These are phyloP conservation scores for Pseudohalonectria lignicola DNA, from an alignment of 2,329 filamentous ascomycete genomes.

Conservation along the genomic window DNA sequence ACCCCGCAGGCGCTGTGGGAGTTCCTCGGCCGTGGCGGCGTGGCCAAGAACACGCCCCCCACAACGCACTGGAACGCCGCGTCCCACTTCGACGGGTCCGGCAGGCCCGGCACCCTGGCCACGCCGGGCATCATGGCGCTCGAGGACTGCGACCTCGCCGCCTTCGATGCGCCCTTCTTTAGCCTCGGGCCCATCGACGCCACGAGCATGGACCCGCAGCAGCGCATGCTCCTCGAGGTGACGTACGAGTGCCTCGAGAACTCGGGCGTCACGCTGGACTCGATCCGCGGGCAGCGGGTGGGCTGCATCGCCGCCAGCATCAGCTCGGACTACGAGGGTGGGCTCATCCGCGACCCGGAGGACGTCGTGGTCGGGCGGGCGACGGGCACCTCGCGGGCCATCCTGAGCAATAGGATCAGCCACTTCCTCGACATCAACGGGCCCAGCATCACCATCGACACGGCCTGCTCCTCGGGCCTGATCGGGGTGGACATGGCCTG, in stretches of 20 bases:
- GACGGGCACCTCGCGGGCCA: too few relatives aligned
- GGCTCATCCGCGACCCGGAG: too few relatives aligned
- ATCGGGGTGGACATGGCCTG: background rate
- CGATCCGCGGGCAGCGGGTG: conserved; percentile 8
- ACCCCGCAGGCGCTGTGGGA: conserved; percentile 12
- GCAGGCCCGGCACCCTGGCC: background rate
- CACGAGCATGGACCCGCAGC: conserved; percentile 18
- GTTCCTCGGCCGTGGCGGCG: conserved; percentile 13
- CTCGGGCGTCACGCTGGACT: conserved; percentile 8
- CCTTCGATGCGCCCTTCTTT: conserved; percentile 29
- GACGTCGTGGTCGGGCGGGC: too few relatives aligned
- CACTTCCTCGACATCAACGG: background rate
- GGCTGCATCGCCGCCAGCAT: conserved; percentile 13
- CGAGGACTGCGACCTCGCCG: conserved; percentile 29
- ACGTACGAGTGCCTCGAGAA: conserved; percentile 23
- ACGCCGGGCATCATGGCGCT: conserved; percentile 24
- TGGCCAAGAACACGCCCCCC: conserved; percentile 13
- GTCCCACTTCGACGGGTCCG: conserved; percentile 15
- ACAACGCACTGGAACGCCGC: conserved; percentile 15
- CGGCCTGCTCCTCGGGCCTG: background rate
- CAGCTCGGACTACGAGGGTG: too few relatives aligned
- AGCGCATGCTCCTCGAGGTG: conserved; percentile 20
- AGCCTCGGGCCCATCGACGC: background rate
- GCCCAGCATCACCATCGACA: conserved; percentile 1
- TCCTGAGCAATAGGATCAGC: background rate